A percentile compares a stretch with the other conserved stretches of the same genome.
Conservation (phyloP, 805 yeast species). For the Barnettozyma vustinii region DNA sequence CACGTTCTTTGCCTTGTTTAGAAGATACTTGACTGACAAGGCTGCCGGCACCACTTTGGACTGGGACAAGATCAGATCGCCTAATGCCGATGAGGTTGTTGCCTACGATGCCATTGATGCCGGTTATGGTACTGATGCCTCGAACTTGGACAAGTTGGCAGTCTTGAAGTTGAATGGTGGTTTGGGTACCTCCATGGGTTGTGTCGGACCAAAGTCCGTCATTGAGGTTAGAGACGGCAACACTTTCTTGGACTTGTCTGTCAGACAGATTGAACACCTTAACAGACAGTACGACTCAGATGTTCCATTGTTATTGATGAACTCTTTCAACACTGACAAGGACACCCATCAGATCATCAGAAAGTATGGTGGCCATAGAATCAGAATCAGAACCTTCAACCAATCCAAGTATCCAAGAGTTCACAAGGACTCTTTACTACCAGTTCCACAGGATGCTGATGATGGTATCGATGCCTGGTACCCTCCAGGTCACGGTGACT, state of each 20-base stretch:
- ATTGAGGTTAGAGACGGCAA: constrained; percentile 99
- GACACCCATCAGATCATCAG: constrained; percentile 94
- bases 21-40: constrained; percentile 86
- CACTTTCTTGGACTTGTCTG: constrained; percentile 91
- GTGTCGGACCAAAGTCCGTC: constrained; percentile 97
- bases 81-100: constrained; percentile 83
- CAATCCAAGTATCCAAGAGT: constrained; percentile 98
- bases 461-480: constrained; percentile 89
- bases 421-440: constrained; percentile 89
- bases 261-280: constrained; percentile 93
- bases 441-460: constrained; percentile 75
- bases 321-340: constrained; percentile 94
- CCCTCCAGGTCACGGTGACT: constrained; percentile 99
- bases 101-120: constrained; percentile 52
- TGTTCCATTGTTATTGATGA: constrained; percentile 95
- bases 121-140: constrained; percentile 29
- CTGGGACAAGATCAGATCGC: constrained; percentile 96
- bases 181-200: constrained; percentile 98
- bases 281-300: constrained; percentile 87
- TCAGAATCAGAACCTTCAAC: constrained; percentile 91
- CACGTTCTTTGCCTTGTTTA: constrained; percentile 85
- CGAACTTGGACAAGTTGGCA: constrained; percentile 70
- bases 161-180: constrained; percentile 98
- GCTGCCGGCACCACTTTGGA: constrained; percentile 80
- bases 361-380: constrained; percentile 94